Conservation (phyloP, 2,329 filamentous ascomycete genomes). For the Endoconidiophora laricicola region DNA sequence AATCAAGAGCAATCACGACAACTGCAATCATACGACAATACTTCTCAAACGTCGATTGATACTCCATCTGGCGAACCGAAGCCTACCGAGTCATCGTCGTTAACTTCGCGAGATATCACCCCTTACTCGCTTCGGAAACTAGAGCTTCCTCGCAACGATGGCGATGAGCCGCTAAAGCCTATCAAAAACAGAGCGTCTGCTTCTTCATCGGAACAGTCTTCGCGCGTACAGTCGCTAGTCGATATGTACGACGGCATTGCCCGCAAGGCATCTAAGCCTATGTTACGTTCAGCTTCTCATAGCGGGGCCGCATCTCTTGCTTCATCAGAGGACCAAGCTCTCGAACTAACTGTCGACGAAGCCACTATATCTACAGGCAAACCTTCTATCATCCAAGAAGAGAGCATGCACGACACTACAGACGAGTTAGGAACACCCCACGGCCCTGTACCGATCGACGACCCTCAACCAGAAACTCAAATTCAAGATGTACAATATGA, state of each 20-base stretch:
- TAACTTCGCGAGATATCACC: not conserved
- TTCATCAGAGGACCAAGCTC: not conserved
- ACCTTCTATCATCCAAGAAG: too few species aligned
- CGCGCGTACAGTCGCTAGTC: slow-evolving; percentile 30
- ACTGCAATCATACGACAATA: not conserved
- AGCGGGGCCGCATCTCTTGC: not conserved
- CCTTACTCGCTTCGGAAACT: not conserved
- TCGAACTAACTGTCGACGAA: too few species aligned
- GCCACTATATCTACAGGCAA: too few species aligned
- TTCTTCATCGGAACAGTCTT: slow-evolving; percentile 1
- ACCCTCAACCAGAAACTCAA: not conserved
- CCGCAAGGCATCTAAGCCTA: slow-evolving; percentile 12
- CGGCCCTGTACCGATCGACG: too few species aligned
- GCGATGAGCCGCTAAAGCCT: slow-evolving; percentile 1
- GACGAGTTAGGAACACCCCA: too few species aligned
- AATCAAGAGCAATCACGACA: not conserved
- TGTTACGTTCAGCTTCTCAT: not conserved
- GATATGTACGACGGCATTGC: slow-evolving; percentile 32
- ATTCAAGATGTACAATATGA: not conserved
- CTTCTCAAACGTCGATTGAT: not conserved
- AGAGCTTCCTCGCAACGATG: not conserved
- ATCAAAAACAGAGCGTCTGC: slow-evolving; percentile 4
- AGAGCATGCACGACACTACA: too few species aligned
- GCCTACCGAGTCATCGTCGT: not conserved
- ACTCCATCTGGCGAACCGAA: not conserved